Base-by-base conservation (phyloP, 2,329 filamentous ascomycete species). In the Stromatinia cepivora region DNA sequence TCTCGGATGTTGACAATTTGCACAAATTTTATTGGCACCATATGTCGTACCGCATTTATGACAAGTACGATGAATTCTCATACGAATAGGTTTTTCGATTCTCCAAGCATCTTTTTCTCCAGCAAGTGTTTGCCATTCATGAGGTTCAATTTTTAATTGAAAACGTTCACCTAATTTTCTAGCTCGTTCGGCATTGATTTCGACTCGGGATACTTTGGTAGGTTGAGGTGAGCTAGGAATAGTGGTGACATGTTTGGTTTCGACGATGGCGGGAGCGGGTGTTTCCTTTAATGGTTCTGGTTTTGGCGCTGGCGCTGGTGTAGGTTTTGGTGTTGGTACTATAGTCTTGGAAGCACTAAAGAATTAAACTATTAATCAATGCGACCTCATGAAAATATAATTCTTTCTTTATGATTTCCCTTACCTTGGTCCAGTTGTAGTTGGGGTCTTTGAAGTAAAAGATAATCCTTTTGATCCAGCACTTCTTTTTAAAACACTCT, bases 11-110 rank as follows among this genome's bases (percentile, higher is more conserved):
- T 91, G 85, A 82, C 94, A 97, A 73, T 87, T 87, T 73, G 85
- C 80, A 80, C 94, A 97, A 70, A 90, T 84, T 81, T 90, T 93
- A 75, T 90, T 87, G 28, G 86, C 80, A 69, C 90, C 89, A 78
- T 94, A 97, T 34, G 86, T 86, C 20, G 90, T 87, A 70, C 89
- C 86, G 82, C 94, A 97, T 74, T 87, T 85, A 80, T 97, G 94
- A 80, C 94, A 97, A 72, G 86, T 89, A 74, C 90, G 87, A 78
- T 92, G 90, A 66, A 93, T 87, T 67, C 91, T 88, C 86, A 94
- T 91, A 70, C 90, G 88, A 73, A 93, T 91, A 17, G 90, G 86
- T 82, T 92, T 93, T 79, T 92, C 88, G 67, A 92, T 85, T 56
- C 90, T 88, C 58, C 70, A 71, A 6, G 72, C 70, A 39, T 75